These are phyloP conservation scores for Melocanna baccifera DNA, from an alignment of 176 grass and related monocot species.

Conservation along the genomic window DNA sequence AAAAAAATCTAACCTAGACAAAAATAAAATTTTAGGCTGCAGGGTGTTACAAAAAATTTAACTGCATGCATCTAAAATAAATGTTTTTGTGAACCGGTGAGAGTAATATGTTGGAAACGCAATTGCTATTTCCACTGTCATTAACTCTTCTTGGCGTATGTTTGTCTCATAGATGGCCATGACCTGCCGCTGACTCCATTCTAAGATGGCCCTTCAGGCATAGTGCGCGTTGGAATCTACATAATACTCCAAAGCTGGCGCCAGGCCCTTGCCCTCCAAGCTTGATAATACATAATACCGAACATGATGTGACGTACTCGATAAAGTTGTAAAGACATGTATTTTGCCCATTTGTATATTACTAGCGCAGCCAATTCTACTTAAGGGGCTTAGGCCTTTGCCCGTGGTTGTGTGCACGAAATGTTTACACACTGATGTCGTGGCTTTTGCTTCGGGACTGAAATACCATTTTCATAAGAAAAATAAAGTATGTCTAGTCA, in stretches of 20 bases:
- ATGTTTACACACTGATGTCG: too few species aligned
- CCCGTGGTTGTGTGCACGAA: too few species aligned
- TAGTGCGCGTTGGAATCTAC: slow-evolving; percentile 74
- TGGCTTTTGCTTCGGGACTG: too few species aligned
- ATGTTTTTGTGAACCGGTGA: too few species aligned
- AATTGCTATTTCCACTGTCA: background rate
- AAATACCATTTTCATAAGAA: too few species aligned
- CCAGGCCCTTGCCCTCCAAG: slow-evolving; percentile 42
- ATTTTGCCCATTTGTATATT: background rate
- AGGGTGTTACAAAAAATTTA: too few species aligned
- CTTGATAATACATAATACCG: slow-evolving; percentile 71
- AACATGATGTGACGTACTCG: slow-evolving; percentile 46
- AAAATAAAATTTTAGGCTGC: too few species aligned
- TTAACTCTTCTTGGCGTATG: background rate
- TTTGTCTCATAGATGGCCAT: slow-evolving; percentile 75
- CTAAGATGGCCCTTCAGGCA: slow-evolving; percentile 86
- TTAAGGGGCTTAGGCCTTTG: too few species aligned
- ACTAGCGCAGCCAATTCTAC: background rate
- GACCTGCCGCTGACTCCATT: slow-evolving; percentile 84
- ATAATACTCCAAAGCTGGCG: slow-evolving; percentile 35
- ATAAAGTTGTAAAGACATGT: background rate
- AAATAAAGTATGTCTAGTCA: too few species aligned
- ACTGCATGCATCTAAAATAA: too few species aligned
- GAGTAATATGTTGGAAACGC: background rate
- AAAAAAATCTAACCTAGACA: too few species aligned